Evolutionary conservation across 257 asterid species (phyloP), one percentile per base, ranked within the genome.

Genomic region (Nicotiana tabacum): DNA sequence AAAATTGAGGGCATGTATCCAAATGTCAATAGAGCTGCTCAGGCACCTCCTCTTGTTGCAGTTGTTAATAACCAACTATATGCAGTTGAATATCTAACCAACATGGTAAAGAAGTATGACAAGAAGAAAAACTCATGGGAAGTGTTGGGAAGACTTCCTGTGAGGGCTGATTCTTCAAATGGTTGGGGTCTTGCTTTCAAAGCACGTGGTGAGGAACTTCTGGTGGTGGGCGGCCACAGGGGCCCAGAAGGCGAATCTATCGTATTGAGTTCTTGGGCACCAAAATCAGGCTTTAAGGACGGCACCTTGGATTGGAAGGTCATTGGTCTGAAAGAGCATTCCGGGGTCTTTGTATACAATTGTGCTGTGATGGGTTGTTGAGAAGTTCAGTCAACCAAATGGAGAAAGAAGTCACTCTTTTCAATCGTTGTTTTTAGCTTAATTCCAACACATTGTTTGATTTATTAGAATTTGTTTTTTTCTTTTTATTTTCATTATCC

Each of bases 171-270:
- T 79, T 90, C 93, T 3, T 90, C 97, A 12, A 93, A 93, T 18
- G 97, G 98, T 18, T 94, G 98, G 98, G 98, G 98, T 48, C 93
- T 94, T 67, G 98, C 98, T 76, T 93, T 95, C 84, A 93, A 91
- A 87, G 90, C 98, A 55, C 88, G 91, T 46, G 98, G 98, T 11
- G 85, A 85, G 30, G 88, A 89, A 57, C 96, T 95, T 72, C 94
- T 93, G 9, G 93, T 93, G 48, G 95, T 95, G 81, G 98, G 98
- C n/a, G 98, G 98, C 3, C 97, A 94, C 85, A 87, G 97, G 85
- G 93, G 93, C 17, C 97, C 94, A 1, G 98, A 93, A 86, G 98
- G 98, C 11, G 98, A 94, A 83, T 89, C 98, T 48, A 91, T 94
- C 21, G 94, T 92, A 72, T 72, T 94, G 90, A 91, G 87, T 83